Conservation (phyloP, 148 eudicot species). For the Linanthus parryae region DNA sequence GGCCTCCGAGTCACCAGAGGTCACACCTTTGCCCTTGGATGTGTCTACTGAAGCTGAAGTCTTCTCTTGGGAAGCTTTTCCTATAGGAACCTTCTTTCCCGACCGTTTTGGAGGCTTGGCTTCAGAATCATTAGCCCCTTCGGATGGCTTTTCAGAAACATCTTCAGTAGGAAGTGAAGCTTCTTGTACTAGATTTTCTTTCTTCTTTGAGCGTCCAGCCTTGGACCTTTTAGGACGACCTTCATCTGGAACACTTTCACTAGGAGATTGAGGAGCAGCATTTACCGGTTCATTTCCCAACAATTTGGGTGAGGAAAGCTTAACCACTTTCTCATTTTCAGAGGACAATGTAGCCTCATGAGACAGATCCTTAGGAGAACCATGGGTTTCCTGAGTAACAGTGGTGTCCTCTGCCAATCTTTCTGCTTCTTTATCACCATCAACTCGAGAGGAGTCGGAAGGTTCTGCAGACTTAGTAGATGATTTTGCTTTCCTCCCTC, state of each 20-base stretch:
- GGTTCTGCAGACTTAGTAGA: constrained; percentile 30
- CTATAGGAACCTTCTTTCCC: no score
- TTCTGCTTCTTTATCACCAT: constrained; percentile 32
- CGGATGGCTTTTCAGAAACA: constrained; percentile 29
- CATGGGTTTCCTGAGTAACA: no score
- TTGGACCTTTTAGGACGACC: constrained; percentile 22
- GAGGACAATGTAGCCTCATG: constrained; percentile 18
- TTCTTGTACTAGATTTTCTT: constrained; percentile 32
- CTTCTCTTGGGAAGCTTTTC: no score
- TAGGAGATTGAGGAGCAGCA: constrained; percentile 38
- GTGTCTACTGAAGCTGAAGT: constrained; percentile 18
- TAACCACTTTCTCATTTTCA: constrained; percentile 30
- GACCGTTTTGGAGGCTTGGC: no score
- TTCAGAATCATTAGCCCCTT: constrained; percentile 30
- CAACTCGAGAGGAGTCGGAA: constrained; percentile 20
- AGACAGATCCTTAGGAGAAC: no score
- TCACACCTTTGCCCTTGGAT: constrained; percentile 32
- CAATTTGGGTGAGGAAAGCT: constrained; percentile 29
- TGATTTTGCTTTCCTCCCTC: constrained; percentile 35
- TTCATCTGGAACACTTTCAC: constrained; percentile 33
- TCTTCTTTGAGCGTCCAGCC: constrained; percentile 27
- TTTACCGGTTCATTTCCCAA: constrained; percentile 30
- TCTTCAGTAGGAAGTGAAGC: constrained; percentile 18
- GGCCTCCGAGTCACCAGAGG: constrained; percentile 31
- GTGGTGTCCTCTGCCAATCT: no score